A percentile compares a stretch with the other conserved stretches of the same genome.
phyloP scores from a whole-genome alignment of 257 asterid genomes.

The Solanum acaule region DNA sequence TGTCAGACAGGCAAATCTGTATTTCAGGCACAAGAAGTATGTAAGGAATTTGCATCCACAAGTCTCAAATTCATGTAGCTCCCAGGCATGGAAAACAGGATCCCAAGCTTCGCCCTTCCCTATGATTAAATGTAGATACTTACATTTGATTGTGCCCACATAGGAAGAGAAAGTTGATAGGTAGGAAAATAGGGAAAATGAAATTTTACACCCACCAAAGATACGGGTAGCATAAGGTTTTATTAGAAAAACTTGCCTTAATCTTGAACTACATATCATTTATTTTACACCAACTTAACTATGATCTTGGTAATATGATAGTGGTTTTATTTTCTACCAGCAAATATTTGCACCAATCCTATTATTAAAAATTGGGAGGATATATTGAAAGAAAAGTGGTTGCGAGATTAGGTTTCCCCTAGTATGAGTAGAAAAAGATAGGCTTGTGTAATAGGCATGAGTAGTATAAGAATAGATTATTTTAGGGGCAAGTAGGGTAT shows the following conservation, averaged over 20 bases:
- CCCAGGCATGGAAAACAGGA: neutral
- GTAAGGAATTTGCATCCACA: neutral
- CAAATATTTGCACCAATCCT: neutral
- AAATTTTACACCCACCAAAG: neutral
- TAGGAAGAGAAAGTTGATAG: neutral
- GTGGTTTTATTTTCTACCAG: neutral
- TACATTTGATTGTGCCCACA: neutral
- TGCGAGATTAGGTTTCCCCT: neutral
- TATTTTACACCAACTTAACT: neutral
- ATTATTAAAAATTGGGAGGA: neutral
- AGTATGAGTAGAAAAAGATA: neutral
- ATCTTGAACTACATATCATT: neutral
- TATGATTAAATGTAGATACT: neutral
- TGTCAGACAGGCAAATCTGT: neutral
- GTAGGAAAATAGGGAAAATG: neutral
- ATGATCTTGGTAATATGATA: neutral
- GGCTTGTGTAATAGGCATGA: neutral
- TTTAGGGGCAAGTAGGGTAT: neutral
- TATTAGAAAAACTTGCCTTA: neutral
- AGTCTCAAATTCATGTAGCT: neutral
- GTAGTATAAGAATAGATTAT: neutral
- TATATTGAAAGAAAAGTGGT: neutral
- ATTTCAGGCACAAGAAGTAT: neutral
- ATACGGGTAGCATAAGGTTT: neutral
- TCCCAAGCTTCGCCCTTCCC: neutral